Percentiles rank a stretch among this genome's conserved stretches.
phyloP scores from a whole-genome alignment of 805 yeast species.

The Maudiozyma serrabonitensis region DNA sequence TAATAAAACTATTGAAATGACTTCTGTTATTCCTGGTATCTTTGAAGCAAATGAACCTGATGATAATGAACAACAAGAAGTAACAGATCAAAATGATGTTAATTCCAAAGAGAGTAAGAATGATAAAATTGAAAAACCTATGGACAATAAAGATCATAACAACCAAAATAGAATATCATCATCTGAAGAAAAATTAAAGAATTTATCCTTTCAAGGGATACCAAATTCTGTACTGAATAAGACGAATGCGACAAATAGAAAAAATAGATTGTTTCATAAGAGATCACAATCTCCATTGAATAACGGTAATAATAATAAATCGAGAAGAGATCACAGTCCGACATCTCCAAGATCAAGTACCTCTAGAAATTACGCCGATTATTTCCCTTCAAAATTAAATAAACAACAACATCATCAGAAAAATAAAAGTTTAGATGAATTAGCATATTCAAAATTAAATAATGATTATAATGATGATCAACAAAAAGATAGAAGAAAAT shows the following conservation, averaged over 20 bases:
- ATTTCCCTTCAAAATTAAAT: neutral
- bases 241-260: neutral
- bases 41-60: neutral
- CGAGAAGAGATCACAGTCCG: neutral
- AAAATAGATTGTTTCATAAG: neutral
- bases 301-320: neutral
- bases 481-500: constrained; percentile 3
- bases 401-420: neutral
- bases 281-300: neutral
- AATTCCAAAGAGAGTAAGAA: too few species aligned
- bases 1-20: too few species aligned
- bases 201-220: constrained; percentile 23
- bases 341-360: neutral
- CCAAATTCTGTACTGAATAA: constrained; percentile 20
- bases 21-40: constrained; percentile 2
- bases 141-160: neutral
- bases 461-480: neutral
- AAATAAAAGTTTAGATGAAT: constrained; percentile 1
- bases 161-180: neutral
- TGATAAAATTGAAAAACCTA: neutral
- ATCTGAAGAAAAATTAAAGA: constrained; percentile 23
- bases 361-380: neutral
- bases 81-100: too few species aligned
- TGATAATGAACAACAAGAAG: neutral
- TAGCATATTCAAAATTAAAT: neutral